These are phyloP conservation scores for Silybum marianum DNA, from an alignment of 129 eudicot species.

Conservation along the genomic window DNA sequence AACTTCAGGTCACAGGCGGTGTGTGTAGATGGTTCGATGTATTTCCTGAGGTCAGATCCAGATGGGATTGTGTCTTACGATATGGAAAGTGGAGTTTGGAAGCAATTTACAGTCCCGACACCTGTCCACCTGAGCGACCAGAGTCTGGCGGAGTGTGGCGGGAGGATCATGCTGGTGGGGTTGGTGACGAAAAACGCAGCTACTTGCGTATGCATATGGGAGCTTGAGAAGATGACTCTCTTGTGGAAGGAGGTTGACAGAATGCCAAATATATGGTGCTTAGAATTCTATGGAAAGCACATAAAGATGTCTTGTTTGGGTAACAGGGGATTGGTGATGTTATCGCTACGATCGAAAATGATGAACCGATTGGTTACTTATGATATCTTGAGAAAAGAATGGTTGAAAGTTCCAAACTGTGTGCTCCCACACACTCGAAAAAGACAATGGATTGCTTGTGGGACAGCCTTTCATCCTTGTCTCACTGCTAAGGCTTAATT, in stretches of 20 bases:
- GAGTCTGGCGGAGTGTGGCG: constrained; percentile 75
- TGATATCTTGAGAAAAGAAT: constrained; percentile 64
- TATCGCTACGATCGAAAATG: constrained; percentile 80
- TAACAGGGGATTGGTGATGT: constrained; percentile 88
- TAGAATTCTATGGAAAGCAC: constrained; percentile 98
- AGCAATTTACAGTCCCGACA: constrained; percentile 67
- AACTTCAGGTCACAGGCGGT: constrained; percentile 88
- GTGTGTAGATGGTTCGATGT: constrained; percentile 51
- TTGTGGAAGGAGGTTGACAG: constrained; percentile 99
- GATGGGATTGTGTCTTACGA: constrained; percentile 80
- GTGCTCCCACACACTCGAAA: constrained; percentile 72
- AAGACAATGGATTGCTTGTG: constrained; percentile 91
- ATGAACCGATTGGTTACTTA: constrained; percentile 83
- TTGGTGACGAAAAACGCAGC: constrained; percentile 92
- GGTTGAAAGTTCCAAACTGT: constrained; percentile 87
- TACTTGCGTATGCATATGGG: constrained; percentile 96
- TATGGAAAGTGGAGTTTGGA: constrained; percentile 63
- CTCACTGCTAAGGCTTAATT: constrained; percentile 68
- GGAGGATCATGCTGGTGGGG: constrained; percentile 85
- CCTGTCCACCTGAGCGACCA: constrained; percentile 72
- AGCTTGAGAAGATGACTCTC: constrained; percentile 94
- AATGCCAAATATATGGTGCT: constrained; percentile 99
- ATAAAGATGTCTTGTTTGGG: constrained; percentile 94
- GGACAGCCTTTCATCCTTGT: constrained; percentile 86
- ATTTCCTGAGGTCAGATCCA: constrained; percentile 82